phyloP scores from a whole-genome alignment of 208 protist species.

The Crithidia brevicula region DNA sequence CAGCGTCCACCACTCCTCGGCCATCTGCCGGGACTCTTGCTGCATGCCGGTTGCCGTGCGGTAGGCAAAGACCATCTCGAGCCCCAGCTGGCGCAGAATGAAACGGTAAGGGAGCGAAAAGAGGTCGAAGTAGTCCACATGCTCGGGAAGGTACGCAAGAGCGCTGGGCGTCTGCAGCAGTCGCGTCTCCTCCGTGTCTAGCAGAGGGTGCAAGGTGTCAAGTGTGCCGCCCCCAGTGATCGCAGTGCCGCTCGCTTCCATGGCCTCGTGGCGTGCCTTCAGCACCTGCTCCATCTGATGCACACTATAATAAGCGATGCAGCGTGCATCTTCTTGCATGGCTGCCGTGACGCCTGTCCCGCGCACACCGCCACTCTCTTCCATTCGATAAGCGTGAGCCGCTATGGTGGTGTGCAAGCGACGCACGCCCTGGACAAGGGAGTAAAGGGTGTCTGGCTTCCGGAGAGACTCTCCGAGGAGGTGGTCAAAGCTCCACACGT shows the following conservation, averaged over 20 bases:
- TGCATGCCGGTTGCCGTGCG: constrained; percentile 34
- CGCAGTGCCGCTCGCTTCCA: not conserved
- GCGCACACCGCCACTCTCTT: not conserved
- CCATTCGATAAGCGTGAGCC: not conserved
- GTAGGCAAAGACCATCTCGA: constrained; percentile 77
- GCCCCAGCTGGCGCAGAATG: constrained; percentile 66
- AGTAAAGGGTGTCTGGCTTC: not conserved
- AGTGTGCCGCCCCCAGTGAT: too few species aligned
- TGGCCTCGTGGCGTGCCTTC: not conserved
- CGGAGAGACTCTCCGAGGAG: constrained; percentile 8
- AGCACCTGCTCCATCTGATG: constrained; percentile 4
- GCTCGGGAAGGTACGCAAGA: constrained; percentile 38
- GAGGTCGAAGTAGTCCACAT: constrained; percentile 40
- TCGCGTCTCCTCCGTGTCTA: constrained; percentile 38
- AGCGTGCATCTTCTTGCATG: constrained; percentile 30
- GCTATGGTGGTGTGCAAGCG: constrained; percentile 29
- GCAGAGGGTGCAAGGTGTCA: constrained; percentile 18
- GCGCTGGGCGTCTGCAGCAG: constrained; percentile 28
- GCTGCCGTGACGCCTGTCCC: constrained; percentile 2
- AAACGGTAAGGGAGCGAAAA: constrained; percentile 47
- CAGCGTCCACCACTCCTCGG: constrained; percentile 33
- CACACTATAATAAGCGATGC: constrained; percentile 20
- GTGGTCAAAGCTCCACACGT: constrained; percentile 37
- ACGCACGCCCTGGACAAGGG: constrained; percentile 3
- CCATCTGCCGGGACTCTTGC: constrained; percentile 38